Conservation (phyloP, 2,329 filamentous ascomycete genomes). For the Claviceps arundinis region DNA sequence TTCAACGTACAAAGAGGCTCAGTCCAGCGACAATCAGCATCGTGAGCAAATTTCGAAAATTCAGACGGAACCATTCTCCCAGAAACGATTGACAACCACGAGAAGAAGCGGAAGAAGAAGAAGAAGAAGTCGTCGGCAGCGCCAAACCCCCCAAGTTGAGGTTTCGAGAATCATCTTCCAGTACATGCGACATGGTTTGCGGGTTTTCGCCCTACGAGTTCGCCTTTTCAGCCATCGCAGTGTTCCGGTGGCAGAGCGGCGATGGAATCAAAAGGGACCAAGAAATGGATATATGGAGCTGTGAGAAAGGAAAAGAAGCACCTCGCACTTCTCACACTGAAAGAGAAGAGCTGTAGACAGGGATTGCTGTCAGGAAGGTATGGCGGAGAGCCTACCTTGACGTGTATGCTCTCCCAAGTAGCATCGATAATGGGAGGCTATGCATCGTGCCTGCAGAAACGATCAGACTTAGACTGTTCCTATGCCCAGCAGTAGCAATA, state of each 20-base stretch:
- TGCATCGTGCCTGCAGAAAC: no score
- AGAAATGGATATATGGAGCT: background rate
- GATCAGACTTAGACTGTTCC: no score
- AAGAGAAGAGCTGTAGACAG: no score
- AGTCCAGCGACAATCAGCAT: constrained; percentile 37
- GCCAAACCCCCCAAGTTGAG: constrained; percentile 1
- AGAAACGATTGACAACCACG: constrained; percentile 12
- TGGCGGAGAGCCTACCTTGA: no score
- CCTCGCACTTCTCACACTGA: no score
- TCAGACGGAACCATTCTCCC: constrained; percentile 40
- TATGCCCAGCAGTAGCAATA: no score
- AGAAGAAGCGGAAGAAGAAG: background rate
- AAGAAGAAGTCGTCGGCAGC: background rate
- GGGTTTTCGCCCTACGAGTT: background rate
- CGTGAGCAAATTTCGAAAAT: constrained; percentile 45
- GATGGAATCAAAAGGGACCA: background rate
- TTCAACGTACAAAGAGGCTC: constrained; percentile 16
- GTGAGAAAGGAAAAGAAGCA: background rate
- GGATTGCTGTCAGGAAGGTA: no score
- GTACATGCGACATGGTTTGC: constrained; percentile 11
- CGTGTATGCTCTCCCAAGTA: no score
- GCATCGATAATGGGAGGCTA: no score
- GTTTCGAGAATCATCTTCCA: constrained; percentile 4
- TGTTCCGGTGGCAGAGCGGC: background rate
- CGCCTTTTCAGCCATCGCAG: background rate